Evolutionary conservation across 768 basidiomycete species (phyloP), one percentile per base, ranked within the genome.

Genomic region (Lactifluus hygrophoroides): DNA sequence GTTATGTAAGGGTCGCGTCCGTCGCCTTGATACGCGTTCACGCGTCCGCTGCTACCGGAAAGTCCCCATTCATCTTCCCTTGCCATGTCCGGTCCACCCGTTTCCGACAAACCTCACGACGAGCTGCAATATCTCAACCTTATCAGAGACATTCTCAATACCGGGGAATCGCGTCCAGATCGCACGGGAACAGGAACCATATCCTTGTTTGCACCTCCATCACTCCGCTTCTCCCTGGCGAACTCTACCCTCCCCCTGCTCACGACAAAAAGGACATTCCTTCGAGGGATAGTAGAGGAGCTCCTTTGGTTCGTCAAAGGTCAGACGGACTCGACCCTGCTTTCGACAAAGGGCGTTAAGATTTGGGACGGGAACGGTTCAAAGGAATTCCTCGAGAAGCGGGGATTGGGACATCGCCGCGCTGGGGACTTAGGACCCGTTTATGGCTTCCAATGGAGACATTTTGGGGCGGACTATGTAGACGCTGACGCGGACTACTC

Each of bases 331-430:
- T 83, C 89, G 0, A 84, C 75, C 5, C 64, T 85, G 0, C 79
- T 99, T 40, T 82, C 84, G 1, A 76, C 79, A 30, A 90, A 90
- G 69, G 93, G 91, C 51, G 81, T 98, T 61, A 89, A 90, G 70
- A 98, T 99, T 66, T 99, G 96, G 96, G 94, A 97, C 69, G 94
- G 94, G 0, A 98, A 99, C 63, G 94, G 92, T 8, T 87, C 87
- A 2, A 82, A 86, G 61, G 87, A 82, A 64, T 98, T 95, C 67
- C 73, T 98, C 28, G 90, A 93, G 67, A 79, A 80, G 57, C 77
- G 90, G 19, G 95, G 96, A 3, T 71, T 98, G n/a, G 79, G 78
- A 0, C 86, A 94, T 68, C 76, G 93, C 30, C 75, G 88, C 6
- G 88, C 91, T 69, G 95, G 95, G 5, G 96, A 99, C 69, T 73